A percentile compares a stretch with the other conserved stretches of the same genome.
phyloP scores from a whole-genome alignment of 2,329 filamentous ascomycete species.

The Colletotrichum limetticola region DNA sequence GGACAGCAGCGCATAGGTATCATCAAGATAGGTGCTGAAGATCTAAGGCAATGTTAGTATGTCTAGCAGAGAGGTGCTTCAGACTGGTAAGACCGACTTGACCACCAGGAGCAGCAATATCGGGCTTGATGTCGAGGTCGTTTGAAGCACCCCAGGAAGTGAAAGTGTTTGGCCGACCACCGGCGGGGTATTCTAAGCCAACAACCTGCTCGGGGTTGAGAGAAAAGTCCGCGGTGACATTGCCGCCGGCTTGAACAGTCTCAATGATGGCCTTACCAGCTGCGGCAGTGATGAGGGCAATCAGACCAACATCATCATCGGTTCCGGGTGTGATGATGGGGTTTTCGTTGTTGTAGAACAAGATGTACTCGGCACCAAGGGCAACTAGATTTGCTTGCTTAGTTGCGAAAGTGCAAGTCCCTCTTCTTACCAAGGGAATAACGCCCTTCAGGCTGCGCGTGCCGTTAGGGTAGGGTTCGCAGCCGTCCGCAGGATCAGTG shows the following conservation, averaged over 20 bases:
- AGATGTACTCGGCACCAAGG: constrained; percentile 42
- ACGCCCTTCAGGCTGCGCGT: constrained; percentile 38
- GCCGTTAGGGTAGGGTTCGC: constrained; percentile 39
- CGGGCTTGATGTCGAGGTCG: constrained; percentile 55
- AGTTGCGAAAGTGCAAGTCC: constrained; percentile 43
- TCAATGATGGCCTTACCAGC: constrained; percentile 42
- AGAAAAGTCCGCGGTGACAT: constrained; percentile 45
- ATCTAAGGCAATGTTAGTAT: constrained; percentile 14
- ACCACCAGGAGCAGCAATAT: constrained; percentile 55
- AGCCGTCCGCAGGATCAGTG: constrained; percentile 40
- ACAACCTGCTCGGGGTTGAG: constrained; percentile 39
- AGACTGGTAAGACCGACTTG: constrained; percentile 31
- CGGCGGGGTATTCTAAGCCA: constrained; percentile 39
- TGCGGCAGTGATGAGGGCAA: constrained; percentile 39
- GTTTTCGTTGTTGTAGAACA: constrained; percentile 44
- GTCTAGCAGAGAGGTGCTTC: rapidly evolving
- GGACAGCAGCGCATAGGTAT: constrained; percentile 50
- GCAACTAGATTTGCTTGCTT: constrained; percentile 43
- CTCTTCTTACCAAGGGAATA: constrained; percentile 45
- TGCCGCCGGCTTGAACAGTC: constrained; percentile 39
- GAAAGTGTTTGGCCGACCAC: constrained; percentile 49
- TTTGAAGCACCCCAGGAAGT: constrained; percentile 56
- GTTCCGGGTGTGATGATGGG: constrained; percentile 34
- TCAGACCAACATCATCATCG: constrained; percentile 27
- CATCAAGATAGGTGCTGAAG: constrained; percentile 53